Percentiles rank a stretch among this genome's conserved stretches.
phyloP scores from a whole-genome alignment of 805 yeast genomes.

The Saturnispora besseyi region DNA sequence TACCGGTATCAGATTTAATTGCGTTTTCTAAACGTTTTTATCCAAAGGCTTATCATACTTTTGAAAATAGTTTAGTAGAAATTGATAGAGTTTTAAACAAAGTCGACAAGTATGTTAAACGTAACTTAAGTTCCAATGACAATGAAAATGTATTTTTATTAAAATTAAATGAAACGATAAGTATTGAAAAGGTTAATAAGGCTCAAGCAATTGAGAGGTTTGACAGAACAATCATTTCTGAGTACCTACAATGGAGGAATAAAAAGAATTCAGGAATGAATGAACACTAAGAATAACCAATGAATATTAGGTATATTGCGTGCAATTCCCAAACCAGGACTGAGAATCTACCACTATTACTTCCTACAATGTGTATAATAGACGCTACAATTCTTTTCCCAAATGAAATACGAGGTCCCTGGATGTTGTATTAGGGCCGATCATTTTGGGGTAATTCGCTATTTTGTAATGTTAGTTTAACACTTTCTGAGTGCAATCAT shows the following conservation, averaged over 20 bases:
- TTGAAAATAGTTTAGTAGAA: neutral
- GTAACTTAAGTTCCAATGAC: neutral
- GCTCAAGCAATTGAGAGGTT: neutral
- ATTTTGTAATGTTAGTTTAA: no score
- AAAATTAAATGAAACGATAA: neutral
- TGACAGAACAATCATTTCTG: neutral
- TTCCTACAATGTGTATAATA: no score
- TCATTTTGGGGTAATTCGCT: no score
- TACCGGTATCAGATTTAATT: constrained; percentile 4
- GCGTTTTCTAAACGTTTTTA: constrained; percentile 8
- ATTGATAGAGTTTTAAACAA: neutral
- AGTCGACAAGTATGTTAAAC: neutral
- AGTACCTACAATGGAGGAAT: neutral
- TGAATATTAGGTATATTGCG: no score
- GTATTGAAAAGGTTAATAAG: neutral
- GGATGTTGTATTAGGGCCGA: no score
- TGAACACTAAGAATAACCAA: neutral
- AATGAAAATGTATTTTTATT: constrained; percentile 6
- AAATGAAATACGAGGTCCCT: no score
- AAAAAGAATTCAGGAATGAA: neutral
- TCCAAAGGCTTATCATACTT: neutral
- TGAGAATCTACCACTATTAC: no score
- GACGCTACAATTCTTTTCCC: no score
- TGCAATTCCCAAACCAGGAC: no score
- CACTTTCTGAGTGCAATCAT: neutral